These are phyloP conservation scores for Boletus albobrunnescens DNA, from an alignment of 1,284 basidiomycete species.

Conservation along the genomic window DNA sequence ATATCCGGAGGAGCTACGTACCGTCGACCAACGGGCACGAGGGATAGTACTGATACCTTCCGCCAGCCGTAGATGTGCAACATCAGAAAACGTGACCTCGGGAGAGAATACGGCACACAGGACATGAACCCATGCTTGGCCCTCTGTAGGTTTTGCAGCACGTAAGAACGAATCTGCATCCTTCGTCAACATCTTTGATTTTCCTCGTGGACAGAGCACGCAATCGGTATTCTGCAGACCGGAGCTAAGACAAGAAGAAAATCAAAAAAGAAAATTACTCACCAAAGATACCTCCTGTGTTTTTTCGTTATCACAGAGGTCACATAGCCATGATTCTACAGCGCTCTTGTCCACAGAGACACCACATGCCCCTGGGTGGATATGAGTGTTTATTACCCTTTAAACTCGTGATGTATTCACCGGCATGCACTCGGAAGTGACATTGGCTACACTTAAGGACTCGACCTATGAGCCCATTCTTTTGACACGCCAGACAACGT, in stretches of 20 bases:
- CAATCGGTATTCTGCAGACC: constrained; percentile 61
- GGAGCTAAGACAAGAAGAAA: constrained; percentile 8
- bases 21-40: constrained; percentile 58
- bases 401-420: constrained; percentile 33
- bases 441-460: constrained; percentile 81
- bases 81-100: constrained; percentile 79
- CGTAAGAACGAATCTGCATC: constrained; percentile 71
- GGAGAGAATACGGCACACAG: constrained; percentile 86
- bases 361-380: constrained; percentile 56
- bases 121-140: constrained; percentile 89
- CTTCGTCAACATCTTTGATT: constrained; percentile 45
- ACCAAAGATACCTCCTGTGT: constrained; percentile 75
- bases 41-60: constrained; percentile 85
- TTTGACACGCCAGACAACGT: constrained; percentile 73
- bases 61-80: constrained; percentile 65
- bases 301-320: constrained; percentile 80
- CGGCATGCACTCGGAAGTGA: constrained; percentile 71
- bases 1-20: constrained; percentile 34
- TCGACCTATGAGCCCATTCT: constrained; percentile 67
- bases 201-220: constrained; percentile 68
- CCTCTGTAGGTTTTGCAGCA: constrained; percentile 90
- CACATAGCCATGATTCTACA: constrained; percentile 76
- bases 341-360: constrained; percentile 58
- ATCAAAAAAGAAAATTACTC: constrained; percentile 20
- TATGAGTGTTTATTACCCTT: constrained; percentile 3